These are phyloP conservation scores for Teunomyces barrocoloradensis DNA, from an alignment of 805 yeast genomes.

Conservation along the genomic window DNA sequence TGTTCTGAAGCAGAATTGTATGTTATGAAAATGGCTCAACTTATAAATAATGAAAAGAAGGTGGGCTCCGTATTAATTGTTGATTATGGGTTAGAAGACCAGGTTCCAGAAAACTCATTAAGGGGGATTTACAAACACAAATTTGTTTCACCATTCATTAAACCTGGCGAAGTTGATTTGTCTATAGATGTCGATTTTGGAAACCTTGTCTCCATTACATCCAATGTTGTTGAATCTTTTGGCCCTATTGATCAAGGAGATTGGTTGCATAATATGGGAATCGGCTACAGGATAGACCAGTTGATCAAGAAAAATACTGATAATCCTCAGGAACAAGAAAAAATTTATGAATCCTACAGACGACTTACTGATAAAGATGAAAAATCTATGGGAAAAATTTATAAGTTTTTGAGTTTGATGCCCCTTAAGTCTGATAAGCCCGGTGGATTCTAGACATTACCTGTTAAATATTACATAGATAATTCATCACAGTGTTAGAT, in stretches of 20 bases:
- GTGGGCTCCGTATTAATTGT: conserved; percentile 67
- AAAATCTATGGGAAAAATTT: conserved; percentile 70
- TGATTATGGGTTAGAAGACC: conserved; percentile 70
- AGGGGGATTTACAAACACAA: conserved; percentile 73
- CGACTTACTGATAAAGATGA: conserved; percentile 62
- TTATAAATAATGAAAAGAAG: conserved; percentile 37
- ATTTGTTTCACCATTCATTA: conserved; percentile 69
- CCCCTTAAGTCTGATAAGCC: conserved; percentile 46
- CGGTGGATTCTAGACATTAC: conserved; percentile 48
- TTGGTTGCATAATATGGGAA: conserved; percentile 74
- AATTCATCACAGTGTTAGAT: background rate
- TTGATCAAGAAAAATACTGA: conserved; percentile 43
- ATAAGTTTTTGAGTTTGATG: conserved; percentile 66
- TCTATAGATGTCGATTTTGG: conserved; percentile 83
- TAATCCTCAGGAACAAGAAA: conserved; percentile 46
- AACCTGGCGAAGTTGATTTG: conserved; percentile 78
- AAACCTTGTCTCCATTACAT: conserved; percentile 41
- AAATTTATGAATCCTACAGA: conserved; percentile 54
- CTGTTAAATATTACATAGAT: background rate
- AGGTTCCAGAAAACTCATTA: conserved; percentile 67
- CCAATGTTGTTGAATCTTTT: conserved; percentile 24
- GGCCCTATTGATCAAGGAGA: conserved; percentile 78
- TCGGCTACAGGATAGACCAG: conserved; percentile 65
- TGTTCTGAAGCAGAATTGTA: conserved; percentile 71
- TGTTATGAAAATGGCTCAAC: conserved; percentile 49